Evolutionary conservation across 495 filamentous ascomycete genomes (phyloP), one percentile per base, ranked within the genome.

Genomic region (Massariosphaeria phaeospora): DNA sequence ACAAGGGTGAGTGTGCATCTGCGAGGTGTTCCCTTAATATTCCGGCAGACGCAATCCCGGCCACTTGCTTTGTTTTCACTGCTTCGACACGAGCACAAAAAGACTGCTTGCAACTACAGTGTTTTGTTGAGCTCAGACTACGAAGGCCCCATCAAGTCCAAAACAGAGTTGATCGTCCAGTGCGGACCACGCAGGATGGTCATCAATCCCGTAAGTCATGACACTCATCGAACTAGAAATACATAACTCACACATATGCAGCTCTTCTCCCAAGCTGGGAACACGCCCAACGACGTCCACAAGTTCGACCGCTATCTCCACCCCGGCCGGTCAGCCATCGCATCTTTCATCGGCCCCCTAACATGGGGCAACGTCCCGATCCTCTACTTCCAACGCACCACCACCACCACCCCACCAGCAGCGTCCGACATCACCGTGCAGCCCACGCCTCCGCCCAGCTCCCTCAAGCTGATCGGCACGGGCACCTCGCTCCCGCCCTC

Each of bases 281-380:
- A 82, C 66, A 91, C 90, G 0, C 86, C 86, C 45, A 98, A 98
- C 72, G 83, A 96, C 65, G 89, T 98, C 11, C 88, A 96, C 75
- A 97, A 97, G 68, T 97, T 86, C 73, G 86, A 91, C 70, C 88
- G 94, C 8, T 97, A 82, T 75, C 76, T 97, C 3, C 88, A 95
- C 65, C 91, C 93, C 0, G 90, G 91, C 3, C 82, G 87, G 65
- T 91, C 88, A 11, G 88, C 86, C n/a, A 81, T 96, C 36, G 94
- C 91, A 6, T 84, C 86, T 8, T 95, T 95, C 70, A 84, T 91
- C 56, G 91, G 83, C 0, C 93, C 94, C 2, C 71, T 97, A 13
- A 93, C 84, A 17, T 98, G 91, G 91, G 94, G 93, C 25, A 79
- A 84, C 18, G 88, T 95, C 8, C 93, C 93, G 0, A 77, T 84